Evolutionary conservation across 1,284 basidiomycete species (phyloP).

Genomic region (Tilletia indica): DNA sequence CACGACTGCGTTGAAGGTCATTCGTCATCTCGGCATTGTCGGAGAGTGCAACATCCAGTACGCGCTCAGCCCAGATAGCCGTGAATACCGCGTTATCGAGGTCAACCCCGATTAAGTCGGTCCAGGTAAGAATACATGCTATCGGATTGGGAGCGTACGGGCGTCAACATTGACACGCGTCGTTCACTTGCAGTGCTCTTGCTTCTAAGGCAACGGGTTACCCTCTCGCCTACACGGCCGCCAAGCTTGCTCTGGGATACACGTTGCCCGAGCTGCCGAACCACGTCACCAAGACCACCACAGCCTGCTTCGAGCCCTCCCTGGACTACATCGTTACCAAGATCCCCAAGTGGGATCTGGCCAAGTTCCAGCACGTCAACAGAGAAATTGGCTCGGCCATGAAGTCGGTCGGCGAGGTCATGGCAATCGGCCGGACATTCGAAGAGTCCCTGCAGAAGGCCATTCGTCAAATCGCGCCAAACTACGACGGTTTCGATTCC

Average conservation of each 20-base stretch:
- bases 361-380: conserved; percentile 95
- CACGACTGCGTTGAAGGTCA: conserved; percentile 93
- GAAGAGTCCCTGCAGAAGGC: conserved; percentile 99
- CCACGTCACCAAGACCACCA: conserved; percentile 98
- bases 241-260: conserved; percentile 97
- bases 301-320: conserved; percentile 99
- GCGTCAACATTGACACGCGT: neutral
- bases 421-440: conserved; percentile 99
- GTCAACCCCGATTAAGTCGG: conserved; percentile 55
- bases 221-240: conserved; percentile 97
- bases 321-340: conserved; percentile 99
- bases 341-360: conserved; percentile 99
- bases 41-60: conserved; percentile 99
- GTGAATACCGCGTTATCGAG: conserved; percentile 92
- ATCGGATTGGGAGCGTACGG: too few species aligned
- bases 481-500: conserved; percentile 66
- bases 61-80: conserved; percentile 85
- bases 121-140: conserved; percentile 26
- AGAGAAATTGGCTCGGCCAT: conserved; percentile 93
- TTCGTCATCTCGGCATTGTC: conserved; percentile 94
- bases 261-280: conserved; percentile 97
- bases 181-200: conserved; percentile 66
- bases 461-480: conserved; percentile 92
- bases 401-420: conserved; percentile 99
- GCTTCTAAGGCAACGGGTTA: conserved; percentile 99